phyloP scores from a whole-genome alignment of 805 yeast genomes.

The Kazachstania martiniae region DNA sequence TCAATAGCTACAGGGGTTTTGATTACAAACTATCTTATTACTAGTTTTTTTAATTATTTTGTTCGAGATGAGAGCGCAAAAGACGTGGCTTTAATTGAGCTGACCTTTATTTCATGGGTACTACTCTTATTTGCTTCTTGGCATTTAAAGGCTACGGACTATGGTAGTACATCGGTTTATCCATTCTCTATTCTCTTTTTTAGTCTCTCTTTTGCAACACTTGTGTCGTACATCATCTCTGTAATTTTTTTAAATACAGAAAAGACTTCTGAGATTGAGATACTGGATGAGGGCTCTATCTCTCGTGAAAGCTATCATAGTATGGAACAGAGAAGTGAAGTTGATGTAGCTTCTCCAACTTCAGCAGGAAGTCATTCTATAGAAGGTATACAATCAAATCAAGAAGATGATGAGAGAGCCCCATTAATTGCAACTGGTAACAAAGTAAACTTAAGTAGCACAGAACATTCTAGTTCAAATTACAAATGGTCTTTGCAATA shows the following conservation, averaged over 20 bases:
- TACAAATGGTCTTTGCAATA: conserved; percentile 81
- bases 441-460: neutral
- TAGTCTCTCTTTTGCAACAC: conserved; percentile 2
- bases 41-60: conserved; percentile 31
- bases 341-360: no score
- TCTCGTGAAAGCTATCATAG: no score
- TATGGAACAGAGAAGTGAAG: no score
- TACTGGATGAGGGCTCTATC: no score
- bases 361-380: no score
- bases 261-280: no score
- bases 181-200: conserved; percentile 36
- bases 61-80: conserved; percentile 50
- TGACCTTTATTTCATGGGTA: conserved; percentile 48
- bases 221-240: conserved; percentile 2
- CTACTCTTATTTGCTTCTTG: conserved; percentile 41
- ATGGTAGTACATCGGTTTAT: conserved; percentile 39
- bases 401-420: no score
- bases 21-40: conserved; percentile 43
- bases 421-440: conserved; percentile 15
- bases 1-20: conserved; percentile 39
- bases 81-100: conserved; percentile 43
- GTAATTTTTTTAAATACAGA: neutral
- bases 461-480: conserved; percentile 17
- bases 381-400: no score
- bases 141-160: conserved; percentile 36